A percentile compares a stretch with the other conserved stretches of the same genome.
Conservation (phyloP, 1,284 basidiomycete genomes). For the Malassezia arunalokei region DNA sequence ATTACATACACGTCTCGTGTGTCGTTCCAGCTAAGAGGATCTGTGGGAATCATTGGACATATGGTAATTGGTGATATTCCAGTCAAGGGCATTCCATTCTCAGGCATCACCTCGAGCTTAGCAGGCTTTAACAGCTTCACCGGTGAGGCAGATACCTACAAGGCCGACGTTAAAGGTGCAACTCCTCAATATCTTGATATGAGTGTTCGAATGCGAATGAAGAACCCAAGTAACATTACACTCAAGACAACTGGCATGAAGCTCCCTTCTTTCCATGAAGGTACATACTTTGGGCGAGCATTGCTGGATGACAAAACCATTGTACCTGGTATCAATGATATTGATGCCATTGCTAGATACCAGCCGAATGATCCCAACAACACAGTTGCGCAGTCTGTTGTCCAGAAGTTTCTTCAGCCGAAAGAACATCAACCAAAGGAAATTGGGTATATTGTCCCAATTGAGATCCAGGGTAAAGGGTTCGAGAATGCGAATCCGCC, state of each 20-base stretch:
- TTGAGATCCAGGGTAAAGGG: constrained; percentile 13
- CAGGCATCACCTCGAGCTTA: constrained; percentile 52
- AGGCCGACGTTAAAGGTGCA: neutral
- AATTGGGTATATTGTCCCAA: constrained; percentile 6
- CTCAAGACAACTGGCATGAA: constrained; percentile 54
- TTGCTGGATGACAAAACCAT: constrained; percentile 50
- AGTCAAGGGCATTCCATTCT: constrained; percentile 57
- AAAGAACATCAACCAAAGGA: neutral
- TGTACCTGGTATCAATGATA: constrained; percentile 53
- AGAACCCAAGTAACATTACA: constrained; percentile 50
- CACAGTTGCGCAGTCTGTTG: constrained; percentile 52
- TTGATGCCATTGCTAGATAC: constrained; percentile 53
- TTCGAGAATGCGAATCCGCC: constrained; percentile 35
- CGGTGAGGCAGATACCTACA: constrained; percentile 48
- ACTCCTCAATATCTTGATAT: neutral
- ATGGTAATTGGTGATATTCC: constrained; percentile 60
- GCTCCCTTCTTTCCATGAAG: constrained; percentile 55
- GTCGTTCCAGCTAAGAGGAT: constrained; percentile 53
- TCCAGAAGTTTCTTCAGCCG: constrained; percentile 45
- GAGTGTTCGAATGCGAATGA: constrained; percentile 5
- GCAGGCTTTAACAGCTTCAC: constrained; percentile 49
- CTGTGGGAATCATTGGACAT: constrained; percentile 55
- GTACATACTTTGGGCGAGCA: constrained; percentile 45
- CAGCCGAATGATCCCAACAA: constrained; percentile 57
- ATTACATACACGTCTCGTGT: constrained; percentile 53